Evolutionary conservation across 2,329 filamentous ascomycete species (phyloP), one percentile per base, ranked within the genome.

Genomic region (Penicillium olsonii): DNA sequence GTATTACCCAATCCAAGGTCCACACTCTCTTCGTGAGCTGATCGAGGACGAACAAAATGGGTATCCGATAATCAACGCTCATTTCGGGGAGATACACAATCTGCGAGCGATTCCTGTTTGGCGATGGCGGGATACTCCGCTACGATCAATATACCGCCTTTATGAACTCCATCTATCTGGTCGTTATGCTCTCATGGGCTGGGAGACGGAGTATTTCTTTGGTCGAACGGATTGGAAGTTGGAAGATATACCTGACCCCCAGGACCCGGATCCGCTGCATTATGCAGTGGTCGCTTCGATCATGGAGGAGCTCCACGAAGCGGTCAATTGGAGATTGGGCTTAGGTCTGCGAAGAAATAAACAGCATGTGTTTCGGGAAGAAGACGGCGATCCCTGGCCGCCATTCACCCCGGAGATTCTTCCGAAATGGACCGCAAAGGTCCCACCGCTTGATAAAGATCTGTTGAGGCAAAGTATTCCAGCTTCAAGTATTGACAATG

Each of bases 71-170:
- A 29, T 37, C 5, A 6, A 5, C 11, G 27, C 42, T 1, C 42
- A 37, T 19, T 37, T 45, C 12, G 45, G 47, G 3, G 48, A 56
- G n/a, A 57, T 65, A 33, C 58, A 58, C 34, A 60, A 66, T 27
- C 52, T 67, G 14, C 56, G 56, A 19, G 52, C 48, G 10, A 59
- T 66, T 37, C 59, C 62, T 1, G 48, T 67, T 27, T 68, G 59
- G 58, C 59, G 59, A 14, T 46, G 55, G 37, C 56, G 64, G 5
- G 63, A 68, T 39, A 68, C 59, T 4, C 63, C 63, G 2, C 50
- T 66, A 3, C 63, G 64, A 22, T 60, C 61, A 14, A 42, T 65
- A 5, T 67, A 67, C 42, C 62, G 63, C 5, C 53, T 68, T 34
- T 65, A 66, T 39, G 63, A 68, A 33, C 46, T 55, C 10, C 44